Base-by-base conservation (phyloP, 2,329 filamentous ascomycete species). In the Hypoxylon rubiginosum region DNA sequence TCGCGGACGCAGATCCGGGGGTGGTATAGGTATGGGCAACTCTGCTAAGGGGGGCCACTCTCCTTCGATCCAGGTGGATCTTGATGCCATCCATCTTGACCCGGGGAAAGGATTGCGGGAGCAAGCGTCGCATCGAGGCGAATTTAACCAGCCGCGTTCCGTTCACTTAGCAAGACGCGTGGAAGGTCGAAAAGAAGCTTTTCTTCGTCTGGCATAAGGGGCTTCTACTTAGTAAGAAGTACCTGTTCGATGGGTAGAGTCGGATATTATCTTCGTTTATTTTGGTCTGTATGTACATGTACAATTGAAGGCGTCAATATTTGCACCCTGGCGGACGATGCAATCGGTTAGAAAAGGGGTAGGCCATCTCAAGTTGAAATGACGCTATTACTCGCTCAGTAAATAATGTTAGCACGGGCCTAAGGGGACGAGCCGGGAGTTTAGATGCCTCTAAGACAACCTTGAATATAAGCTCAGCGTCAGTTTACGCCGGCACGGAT, bases 141-240 rank as follows among this genome's bases (percentile, higher is more conserved):
- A 49, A 58, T 67, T 70, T 70, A 70, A 39, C 67, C 67, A 68
- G 57, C 62, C 56, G 59, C 58, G 39, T 50, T 11, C 48, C 15
- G 39, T 39, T 34, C 21, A 41, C 28, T 64, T 61, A 58, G 56
- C 53, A 43, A 66, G 43, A 48, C 58, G 55, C 56, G 41, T 13
- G 46, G 50, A 24, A 58, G n/a, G 41, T 26, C 48, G 50, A 59
- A 51, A 51, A 17, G 26, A 49, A 58, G 50, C 34, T 52, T 43
- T 43, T 39, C 26, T n/a, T 55, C 50, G 36, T 45, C n/a, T n/a
- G n/a, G n/a, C n/a, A n/a, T n/a, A n/a, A n/a, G n/a, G 15, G 15
- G 41, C 41, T 45, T n/a, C n/a, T n/a, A n/a, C 17, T 6, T 21
- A 5, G 17, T 17, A 17, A 48, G 19, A 28, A 28, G 15, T 24